These are phyloP conservation scores for Lavandula angustifolia DNA, from an alignment of 257 asterid species.

Conservation along the genomic window DNA sequence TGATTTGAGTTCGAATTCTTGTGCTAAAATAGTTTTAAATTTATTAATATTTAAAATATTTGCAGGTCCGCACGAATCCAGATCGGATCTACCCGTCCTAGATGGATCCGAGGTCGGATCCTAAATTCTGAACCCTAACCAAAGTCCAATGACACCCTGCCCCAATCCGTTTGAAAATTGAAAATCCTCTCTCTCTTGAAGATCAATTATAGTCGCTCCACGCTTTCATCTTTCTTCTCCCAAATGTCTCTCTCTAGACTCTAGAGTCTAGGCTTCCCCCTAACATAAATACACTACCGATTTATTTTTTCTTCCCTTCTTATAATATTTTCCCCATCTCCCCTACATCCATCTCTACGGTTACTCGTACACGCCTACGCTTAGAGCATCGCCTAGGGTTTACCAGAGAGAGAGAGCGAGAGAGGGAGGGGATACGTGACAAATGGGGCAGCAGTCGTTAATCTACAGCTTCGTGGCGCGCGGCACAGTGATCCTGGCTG, in stretches of 20 bases:
- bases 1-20: too few species aligned
- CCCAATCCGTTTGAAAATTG: too few species aligned
- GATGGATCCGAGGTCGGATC: too few species aligned
- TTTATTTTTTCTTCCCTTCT: not conserved
- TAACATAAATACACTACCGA: conserved; percentile 21
- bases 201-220: conserved; percentile 29
- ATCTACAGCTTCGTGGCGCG: conserved; percentile 96
- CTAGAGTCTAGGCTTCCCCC: conserved; percentile 29
- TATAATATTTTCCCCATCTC: conserved; percentile 11
- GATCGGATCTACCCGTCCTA: too few species aligned
- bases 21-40: too few species aligned
- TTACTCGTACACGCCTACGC: not conserved
- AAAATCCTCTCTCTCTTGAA: not conserved
- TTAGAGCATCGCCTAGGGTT: conserved; percentile 48
- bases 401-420: conserved; percentile 20
- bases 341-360: conserved; percentile 28
- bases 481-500: conserved; percentile 82
- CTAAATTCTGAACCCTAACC: too few species aligned
- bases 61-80: too few species aligned
- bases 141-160: too few species aligned
- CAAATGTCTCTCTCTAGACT: conserved; percentile 20
- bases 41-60: too few species aligned
- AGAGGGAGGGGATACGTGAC: not conserved
- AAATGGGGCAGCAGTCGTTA: conserved; percentile 96
- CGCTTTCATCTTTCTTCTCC: conserved; percentile 32